These are phyloP conservation scores for Ganoderma sp. DNA, from an alignment of 1,284 basidiomycete species.

Conservation along the genomic window DNA sequence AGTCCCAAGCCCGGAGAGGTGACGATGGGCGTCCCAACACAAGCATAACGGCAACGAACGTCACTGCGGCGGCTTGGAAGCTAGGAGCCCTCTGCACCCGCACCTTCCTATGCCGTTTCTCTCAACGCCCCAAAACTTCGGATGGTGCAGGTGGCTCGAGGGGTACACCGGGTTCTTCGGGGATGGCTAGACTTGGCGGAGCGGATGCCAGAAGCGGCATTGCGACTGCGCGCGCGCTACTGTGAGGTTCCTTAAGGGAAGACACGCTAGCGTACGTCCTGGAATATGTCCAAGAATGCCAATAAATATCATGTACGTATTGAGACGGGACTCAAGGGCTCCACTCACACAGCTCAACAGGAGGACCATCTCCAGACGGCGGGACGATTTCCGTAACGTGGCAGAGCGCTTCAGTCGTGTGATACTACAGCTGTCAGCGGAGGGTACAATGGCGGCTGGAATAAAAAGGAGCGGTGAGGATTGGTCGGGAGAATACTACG, in stretches of 20 bases:
- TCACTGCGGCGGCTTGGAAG: neutral
- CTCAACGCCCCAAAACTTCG: neutral
- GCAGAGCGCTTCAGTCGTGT: too few relatives aligned
- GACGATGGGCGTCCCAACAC: neutral
- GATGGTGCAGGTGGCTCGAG: neutral
- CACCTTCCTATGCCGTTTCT: neutral
- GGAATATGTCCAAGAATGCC: neutral
- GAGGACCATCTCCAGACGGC: too few relatives aligned
- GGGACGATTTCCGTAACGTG: too few relatives aligned
- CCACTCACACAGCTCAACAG: too few relatives aligned
- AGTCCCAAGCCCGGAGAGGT: neutral
- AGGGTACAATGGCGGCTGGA: too few relatives aligned
- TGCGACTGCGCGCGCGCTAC: neutral
- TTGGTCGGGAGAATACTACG: too few relatives aligned
- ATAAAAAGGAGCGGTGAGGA: too few relatives aligned
- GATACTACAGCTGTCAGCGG: too few relatives aligned
- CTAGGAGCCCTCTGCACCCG: neutral
- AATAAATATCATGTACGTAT: neutral
- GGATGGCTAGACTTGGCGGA: neutral
- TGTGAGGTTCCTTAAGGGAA: neutral
- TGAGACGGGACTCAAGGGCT: neutral
- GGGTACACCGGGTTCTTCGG: neutral
- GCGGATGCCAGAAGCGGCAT: too few relatives aligned
- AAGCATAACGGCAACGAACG: neutral
- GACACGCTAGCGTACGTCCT: neutral